These are phyloP conservation scores for Blastobotrys chiropterorum DNA, from an alignment of 805 yeast genomes.

Conservation along the genomic window DNA sequence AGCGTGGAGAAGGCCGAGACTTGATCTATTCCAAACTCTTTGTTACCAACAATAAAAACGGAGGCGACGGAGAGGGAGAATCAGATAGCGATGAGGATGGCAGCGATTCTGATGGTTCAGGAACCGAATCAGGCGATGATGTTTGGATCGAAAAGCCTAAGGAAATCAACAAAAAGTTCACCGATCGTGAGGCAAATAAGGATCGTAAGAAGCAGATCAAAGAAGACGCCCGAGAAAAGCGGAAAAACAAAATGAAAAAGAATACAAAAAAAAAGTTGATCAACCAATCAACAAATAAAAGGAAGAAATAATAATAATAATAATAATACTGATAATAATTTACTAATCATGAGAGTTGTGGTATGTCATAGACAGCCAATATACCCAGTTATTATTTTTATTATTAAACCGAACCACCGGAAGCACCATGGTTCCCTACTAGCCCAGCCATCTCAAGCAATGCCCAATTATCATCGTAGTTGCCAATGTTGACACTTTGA, in stretches of 20 bases:
- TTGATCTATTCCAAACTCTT: conserved; percentile 42
- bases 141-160: conserved; percentile 41
- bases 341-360: conserved; percentile 1
- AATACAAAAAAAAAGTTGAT: conserved; percentile 72
- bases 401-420: conserved; percentile 43
- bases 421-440: conserved; percentile 39
- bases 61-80: conserved; percentile 27
- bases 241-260: conserved; percentile 78
- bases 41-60: conserved; percentile 3
- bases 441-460: conserved; percentile 77
- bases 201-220: conserved; percentile 70
- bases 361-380: no score
- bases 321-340: conserved; percentile 1
- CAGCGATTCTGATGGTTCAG: conserved; percentile 30
- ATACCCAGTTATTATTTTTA: no score
- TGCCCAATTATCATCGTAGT: conserved; percentile 69
- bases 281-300: conserved; percentile 38
- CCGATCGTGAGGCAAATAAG: conserved; percentile 73
- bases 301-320: background rate
- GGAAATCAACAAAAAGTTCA: conserved; percentile 64
- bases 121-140: conserved; percentile 33
- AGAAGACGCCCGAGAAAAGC: conserved; percentile 68
- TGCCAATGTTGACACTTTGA: conserved; percentile 58
- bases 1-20: conserved; percentile 75
- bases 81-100: conserved; percentile 31